Percentiles rank a stretch among this genome's conserved stretches.
These are phyloP conservation scores for Botrytis aclada DNA, from an alignment of 2,329 filamentous ascomycete genomes.

Conservation along the genomic window DNA sequence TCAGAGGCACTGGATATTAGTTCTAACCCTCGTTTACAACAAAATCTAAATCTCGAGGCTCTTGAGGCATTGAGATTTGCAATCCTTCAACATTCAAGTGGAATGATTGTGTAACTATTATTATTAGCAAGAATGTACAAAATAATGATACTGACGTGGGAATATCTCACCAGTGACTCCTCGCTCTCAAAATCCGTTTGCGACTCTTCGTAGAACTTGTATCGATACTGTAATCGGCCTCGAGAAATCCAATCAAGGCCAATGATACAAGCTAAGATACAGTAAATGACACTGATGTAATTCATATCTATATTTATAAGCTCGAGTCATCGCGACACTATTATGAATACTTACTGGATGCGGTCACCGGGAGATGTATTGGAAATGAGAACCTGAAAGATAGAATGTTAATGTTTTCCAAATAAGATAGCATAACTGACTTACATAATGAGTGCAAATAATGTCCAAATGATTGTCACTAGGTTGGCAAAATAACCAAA, in stretches of 20 bases:
- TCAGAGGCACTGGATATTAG: background rate
- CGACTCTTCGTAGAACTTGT: background rate
- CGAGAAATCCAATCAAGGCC: slow-evolving; percentile 10
- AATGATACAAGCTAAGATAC: background rate
- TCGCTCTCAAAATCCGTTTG: background rate
- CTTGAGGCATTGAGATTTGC: background rate
- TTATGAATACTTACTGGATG: slow-evolving; percentile 13
- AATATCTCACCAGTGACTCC: slow-evolving; percentile 9
- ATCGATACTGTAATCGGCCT: slow-evolving; percentile 14
- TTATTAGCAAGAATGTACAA: background rate
- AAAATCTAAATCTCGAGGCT: background rate
- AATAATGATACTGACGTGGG: background rate
- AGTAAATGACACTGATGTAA: slow-evolving; percentile 19
- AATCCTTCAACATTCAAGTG: background rate
- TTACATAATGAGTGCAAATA: slow-evolving; percentile 57
- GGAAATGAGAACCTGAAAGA: slow-evolving; percentile 16
- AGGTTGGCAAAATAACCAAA: slow-evolving; percentile 58
- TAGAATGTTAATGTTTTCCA: background rate
- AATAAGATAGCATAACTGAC: background rate
- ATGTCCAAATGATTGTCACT: slow-evolving; percentile 53
- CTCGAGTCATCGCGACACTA: background rate
- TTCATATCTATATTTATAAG: slow-evolving; percentile 14
- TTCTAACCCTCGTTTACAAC: background rate
- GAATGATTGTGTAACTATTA: background rate
- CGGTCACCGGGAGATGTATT: slow-evolving; percentile 11